A percentile compares a stretch with the other conserved stretches of the same genome.
Evolutionary conservation across 164 flowering plant genomes (phyloP).

Genomic region (Aristolochia fimbriata): DNA sequence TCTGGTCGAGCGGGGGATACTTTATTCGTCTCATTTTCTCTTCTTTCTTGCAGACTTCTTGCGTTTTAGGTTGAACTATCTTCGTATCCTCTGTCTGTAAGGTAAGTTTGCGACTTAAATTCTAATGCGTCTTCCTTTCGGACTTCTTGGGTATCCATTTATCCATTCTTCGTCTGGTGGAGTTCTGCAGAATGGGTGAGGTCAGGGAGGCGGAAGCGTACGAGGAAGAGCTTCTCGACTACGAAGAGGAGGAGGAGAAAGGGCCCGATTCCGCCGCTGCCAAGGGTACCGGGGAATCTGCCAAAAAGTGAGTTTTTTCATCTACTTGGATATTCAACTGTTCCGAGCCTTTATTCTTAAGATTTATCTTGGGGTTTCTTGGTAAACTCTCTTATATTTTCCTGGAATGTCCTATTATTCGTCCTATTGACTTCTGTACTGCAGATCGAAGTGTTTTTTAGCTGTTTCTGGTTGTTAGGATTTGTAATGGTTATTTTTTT

Average conservation of each 20-base stretch:
- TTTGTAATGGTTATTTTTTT: neutral
- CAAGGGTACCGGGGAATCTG: constrained; percentile 67
- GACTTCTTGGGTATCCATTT: neutral
- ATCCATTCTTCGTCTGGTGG: neutral
- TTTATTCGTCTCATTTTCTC: too few relatives aligned
- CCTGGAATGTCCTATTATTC: neutral
- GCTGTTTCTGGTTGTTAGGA: neutral
- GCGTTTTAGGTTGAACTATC: neutral
- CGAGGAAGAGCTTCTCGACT: constrained; percentile 98
- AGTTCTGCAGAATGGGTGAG: constrained; percentile 44
- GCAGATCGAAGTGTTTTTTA: neutral
- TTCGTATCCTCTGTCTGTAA: neutral
- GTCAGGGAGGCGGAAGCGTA: constrained; percentile 71
- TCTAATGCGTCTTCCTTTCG: neutral
- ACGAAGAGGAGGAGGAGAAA: constrained; percentile 90
- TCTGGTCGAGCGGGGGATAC: too few relatives aligned
- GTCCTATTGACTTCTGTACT: neutral
- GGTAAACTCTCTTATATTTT: neutral
- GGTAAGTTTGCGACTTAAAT: neutral
- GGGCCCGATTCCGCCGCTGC: constrained; percentile 52
- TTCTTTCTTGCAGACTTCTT: too few relatives aligned
- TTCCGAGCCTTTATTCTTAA: too few relatives aligned
- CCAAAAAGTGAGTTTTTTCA: constrained; percentile 51
- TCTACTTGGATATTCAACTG: neutral
- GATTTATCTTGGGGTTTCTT: too few relatives aligned